phyloP scores from a whole-genome alignment of 192 early-diverging fungal species.

The Lobosporangium transversale region DNA sequence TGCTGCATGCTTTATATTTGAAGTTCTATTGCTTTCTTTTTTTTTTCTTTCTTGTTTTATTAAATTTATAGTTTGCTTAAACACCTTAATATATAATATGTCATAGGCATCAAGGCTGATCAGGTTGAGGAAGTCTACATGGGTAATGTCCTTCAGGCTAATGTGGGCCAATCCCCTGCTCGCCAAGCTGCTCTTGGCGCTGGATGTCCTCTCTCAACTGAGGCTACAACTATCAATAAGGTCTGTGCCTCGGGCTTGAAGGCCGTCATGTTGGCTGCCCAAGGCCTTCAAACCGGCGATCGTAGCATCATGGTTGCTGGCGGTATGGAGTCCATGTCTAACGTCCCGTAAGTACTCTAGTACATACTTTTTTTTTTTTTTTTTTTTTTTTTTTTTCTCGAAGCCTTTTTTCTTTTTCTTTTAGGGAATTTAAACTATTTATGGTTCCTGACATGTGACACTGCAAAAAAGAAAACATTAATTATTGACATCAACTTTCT shows the following conservation, averaged over 20 bases:
- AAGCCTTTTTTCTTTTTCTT: too few species aligned
- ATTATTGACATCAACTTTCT: background rate
- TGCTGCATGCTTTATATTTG: background rate
- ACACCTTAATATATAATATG: background rate
- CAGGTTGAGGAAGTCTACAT: conserved; percentile 95
- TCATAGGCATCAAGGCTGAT: conserved; percentile 72
- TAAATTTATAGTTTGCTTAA: conserved; percentile 1
- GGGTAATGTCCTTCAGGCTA: conserved; percentile 94
- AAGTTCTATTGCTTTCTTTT: too few species aligned
- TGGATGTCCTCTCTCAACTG: conserved; percentile 81
- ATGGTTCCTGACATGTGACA: conserved; percentile 47
- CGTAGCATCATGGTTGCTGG: conserved; percentile 89
- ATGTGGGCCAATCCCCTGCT: conserved; percentile 91
- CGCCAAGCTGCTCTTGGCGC: conserved; percentile 91
- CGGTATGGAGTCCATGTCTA: conserved; percentile 98
- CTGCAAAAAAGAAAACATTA: background rate
- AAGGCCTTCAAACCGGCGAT: conserved; percentile 81
- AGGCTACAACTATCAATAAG: conserved; percentile 98
- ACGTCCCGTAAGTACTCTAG: conserved; percentile 76
- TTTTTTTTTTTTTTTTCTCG: conserved; percentile 7
- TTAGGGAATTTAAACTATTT: too few species aligned
- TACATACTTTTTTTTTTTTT: background rate
- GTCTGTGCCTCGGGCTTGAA: conserved; percentile 99
- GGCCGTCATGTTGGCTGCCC: conserved; percentile 91
- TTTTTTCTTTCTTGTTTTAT: conserved; percentile 1